phyloP scores from a whole-genome alignment of 2,329 filamentous ascomycete genomes.

The Parastagonospora avenae region DNA sequence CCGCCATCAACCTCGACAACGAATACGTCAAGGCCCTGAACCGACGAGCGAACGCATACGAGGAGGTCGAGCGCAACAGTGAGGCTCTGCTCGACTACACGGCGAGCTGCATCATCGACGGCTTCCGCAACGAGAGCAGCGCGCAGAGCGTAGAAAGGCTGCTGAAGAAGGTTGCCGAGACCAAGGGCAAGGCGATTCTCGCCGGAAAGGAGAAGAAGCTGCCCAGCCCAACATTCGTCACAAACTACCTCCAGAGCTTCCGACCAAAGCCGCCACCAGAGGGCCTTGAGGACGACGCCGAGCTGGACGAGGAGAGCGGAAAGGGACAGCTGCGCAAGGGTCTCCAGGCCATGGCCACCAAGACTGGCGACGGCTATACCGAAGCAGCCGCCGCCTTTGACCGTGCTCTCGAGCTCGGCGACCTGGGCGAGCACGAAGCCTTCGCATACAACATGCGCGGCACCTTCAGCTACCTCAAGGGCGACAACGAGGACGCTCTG shows the following conservation, averaged over 20 bases:
- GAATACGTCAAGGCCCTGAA: slow-evolving; percentile 98
- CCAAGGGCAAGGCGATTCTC: slow-evolving; percentile 89
- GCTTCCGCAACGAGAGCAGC: slow-evolving; percentile 89
- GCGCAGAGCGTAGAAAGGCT: slow-evolving; percentile 90
- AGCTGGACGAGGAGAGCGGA: slow-evolving; percentile 77
- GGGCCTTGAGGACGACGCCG: slow-evolving; percentile 81
- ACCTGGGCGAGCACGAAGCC: slow-evolving; percentile 81
- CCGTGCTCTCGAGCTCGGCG: slow-evolving; percentile 80
- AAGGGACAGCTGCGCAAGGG: slow-evolving; percentile 86
- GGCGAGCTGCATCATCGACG: slow-evolving; percentile 98
- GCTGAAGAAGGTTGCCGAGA: slow-evolving; percentile 94
- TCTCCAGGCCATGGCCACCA: slow-evolving; percentile 78
- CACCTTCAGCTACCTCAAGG: slow-evolving; percentile 91
- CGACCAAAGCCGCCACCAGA: slow-evolving; percentile 77
- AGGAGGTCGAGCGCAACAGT: slow-evolving; percentile 87
- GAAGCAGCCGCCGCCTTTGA: slow-evolving; percentile 86
- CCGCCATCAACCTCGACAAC: slow-evolving; percentile 88
- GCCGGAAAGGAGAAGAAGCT: slow-evolving; percentile 80
- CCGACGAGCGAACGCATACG: slow-evolving; percentile 93
- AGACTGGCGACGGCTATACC: slow-evolving; percentile 89
- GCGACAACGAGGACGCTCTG: slow-evolving; percentile 83
- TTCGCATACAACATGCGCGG: slow-evolving; percentile 96
- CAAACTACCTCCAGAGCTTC: slow-evolving; percentile 99
- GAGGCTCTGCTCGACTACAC: slow-evolving; percentile 97
- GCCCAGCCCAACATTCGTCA: slow-evolving; percentile 94